phyloP scores from a whole-genome alignment of 2,329 filamentous ascomycete genomes.

The Penicillium sp. region DNA sequence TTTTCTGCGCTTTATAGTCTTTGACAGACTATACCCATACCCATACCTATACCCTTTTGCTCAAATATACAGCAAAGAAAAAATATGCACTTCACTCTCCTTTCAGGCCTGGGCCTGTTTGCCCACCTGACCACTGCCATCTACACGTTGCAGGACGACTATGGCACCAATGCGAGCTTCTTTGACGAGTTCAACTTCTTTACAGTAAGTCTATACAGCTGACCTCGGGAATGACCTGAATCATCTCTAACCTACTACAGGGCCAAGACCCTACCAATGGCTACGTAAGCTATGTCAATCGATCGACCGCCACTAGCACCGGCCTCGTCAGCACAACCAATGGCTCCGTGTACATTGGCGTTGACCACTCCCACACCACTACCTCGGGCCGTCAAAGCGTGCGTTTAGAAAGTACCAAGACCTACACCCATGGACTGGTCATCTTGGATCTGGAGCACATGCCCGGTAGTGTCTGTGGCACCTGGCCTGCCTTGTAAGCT shows the following conservation, averaged over 20 bases:
- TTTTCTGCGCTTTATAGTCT: slow-evolving; percentile 11
- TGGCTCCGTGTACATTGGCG: slow-evolving; percentile 61
- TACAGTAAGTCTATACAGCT: slow-evolving; percentile 32
- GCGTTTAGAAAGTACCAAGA: slow-evolving; percentile 61
- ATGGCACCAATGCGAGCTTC: slow-evolving; percentile 42
- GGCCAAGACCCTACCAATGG: slow-evolving; percentile 65
- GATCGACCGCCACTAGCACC: slow-evolving; percentile 52
- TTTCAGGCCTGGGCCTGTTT: slow-evolving; percentile 28
- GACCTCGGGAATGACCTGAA: neutral
- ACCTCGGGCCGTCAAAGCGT: slow-evolving; percentile 63
- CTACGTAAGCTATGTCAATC: slow-evolving; percentile 64
- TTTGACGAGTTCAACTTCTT: slow-evolving; percentile 52
- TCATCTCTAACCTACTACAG: slow-evolving; percentile 20
- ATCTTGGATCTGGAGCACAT: slow-evolving; percentile 69
- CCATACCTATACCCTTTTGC: neutral
- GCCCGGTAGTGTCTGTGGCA: slow-evolving; percentile 64
- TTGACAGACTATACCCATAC: slow-evolving; percentile 13
- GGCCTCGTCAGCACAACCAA: slow-evolving; percentile 56
- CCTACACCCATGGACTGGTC: slow-evolving; percentile 62
- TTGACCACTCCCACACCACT: slow-evolving; percentile 57
- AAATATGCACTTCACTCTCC: slow-evolving; percentile 30
- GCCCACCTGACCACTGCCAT: slow-evolving; percentile 30
- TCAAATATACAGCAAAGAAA: slow-evolving; percentile 6
- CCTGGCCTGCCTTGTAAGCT: slow-evolving; percentile 59
- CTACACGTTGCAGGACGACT: slow-evolving; percentile 47